Evolutionary conservation across 352 stramenopile genomes (phyloP), one percentile per base, ranked within the genome.

Genomic region (Lagenidium sp.): DNA sequence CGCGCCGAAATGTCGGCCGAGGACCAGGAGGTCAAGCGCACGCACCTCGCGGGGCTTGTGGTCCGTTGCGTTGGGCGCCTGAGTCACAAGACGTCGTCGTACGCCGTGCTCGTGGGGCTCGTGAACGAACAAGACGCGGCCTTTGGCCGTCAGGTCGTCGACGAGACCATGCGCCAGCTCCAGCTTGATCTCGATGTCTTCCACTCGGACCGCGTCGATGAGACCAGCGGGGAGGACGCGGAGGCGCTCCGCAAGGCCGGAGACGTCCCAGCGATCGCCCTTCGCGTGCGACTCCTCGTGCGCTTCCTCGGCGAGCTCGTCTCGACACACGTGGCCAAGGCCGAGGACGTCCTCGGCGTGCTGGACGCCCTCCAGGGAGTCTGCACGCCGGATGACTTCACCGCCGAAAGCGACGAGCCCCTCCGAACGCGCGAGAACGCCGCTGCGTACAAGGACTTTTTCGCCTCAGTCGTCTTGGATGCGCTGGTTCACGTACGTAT

Each of bases 371-470:
- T 92, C 3, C 76, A 89, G 45, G 46, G 60, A 8, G 55, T 77
- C 19, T 91, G 79, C 40, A 83, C 64, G 18, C 57, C 71, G 0
- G 71, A 83, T 15, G 68, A 85, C 41, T 81, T 80, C 31, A 67
- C 57, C 32, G 53, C 21, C 12, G 73, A 84, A 6, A 57, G 60
- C 4, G 74, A 84, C 29, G 65, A 69, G 2, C 41, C 61, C 15
- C 44, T 82, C 13, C 50, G 68, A 16, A 49, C 47, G 3, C 53
- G 58, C 3, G 74, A 91, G 45, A 47, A 86, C 42, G 55, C 60
- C 0, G 63, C 62, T 0, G 76, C 80, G 11, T 85, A 76, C 64
- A 88, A 92, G 41, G 80, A 92, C 46, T 88, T 82, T 28, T 75
- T 87, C 41, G 68, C 70, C 1, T 65, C 64, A 2, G 50, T 88